Base-by-base conservation (phyloP, 495 filamentous ascomycete species). In the Talaromyces liani region DNA sequence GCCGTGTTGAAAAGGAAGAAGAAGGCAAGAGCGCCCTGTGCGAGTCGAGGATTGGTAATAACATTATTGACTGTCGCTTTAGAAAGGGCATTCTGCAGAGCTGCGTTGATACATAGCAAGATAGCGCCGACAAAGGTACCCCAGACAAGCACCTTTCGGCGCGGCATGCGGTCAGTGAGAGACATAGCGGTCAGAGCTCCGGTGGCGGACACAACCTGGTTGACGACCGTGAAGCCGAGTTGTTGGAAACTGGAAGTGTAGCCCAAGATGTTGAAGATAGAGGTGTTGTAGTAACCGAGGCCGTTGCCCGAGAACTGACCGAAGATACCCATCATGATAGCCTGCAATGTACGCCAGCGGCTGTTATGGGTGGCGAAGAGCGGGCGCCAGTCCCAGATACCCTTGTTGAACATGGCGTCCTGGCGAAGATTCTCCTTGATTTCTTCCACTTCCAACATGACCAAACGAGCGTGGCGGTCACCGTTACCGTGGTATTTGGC, bases 1-100 rank as follows among this genome's bases (percentile, higher is more conserved):
- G 84, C 77, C 10, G 85, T 79, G 61, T 87, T 86, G 71, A 90
- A 91, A 31, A 91, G 76, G 69, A 87, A 90, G 74, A 89, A 86
- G 66, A 87, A 82, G 2, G 85, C 84, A 56, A 91, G 78, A 5
- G 82, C 80, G 24, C 80, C 85, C 12, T 82, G 81, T 5, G 76
- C 80, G 55, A 58, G 56, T 10, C 80, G 80, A 60, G 79, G 75
- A 6, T 77, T 77, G 65, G 81, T 73, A 49, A 80, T 77, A 24
- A 60, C 65, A 0, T 4, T n/a, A 10, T 5, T 14, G 20, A 14
- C 24, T 25, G 63, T 69, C 72, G 61, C 79, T 76, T 60, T 79
- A 84, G 18, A 78, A 41, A 81, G 77, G 4, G 74, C 79, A 65
- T 73, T 82, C 47, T 85, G 56, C 18, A 58, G 29, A 58, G 27